Evolutionary conservation across 495 filamentous ascomycete species (phyloP).

Genomic region (Penicillium parvum): DNA sequence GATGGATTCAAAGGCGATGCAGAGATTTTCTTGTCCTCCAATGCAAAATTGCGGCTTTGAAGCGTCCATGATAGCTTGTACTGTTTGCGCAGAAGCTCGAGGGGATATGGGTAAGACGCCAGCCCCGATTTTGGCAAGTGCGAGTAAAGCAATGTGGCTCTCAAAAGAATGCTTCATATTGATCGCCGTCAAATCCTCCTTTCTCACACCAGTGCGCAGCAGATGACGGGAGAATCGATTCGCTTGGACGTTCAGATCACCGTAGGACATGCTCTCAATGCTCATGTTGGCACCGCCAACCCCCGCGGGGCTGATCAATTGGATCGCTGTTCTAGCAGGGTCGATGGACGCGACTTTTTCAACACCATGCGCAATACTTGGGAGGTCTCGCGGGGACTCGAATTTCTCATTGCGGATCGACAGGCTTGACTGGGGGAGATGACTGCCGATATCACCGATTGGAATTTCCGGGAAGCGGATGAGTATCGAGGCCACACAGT

Average conservation of each 20-base stretch:
- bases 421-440: constrained; percentile 36
- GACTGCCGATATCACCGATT: constrained; percentile 27
- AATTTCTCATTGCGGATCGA: constrained; percentile 51
- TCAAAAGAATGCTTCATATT: constrained; percentile 65
- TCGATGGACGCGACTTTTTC: constrained; percentile 45
- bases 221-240: constrained; percentile 63
- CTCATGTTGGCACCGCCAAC: no score
- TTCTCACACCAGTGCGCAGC: constrained; percentile 33
- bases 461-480: constrained; percentile 32
- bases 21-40: not conserved
- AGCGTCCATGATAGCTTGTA: constrained; percentile 50
- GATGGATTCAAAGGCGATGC: constrained; percentile 16
- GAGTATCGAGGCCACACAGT: constrained; percentile 45
- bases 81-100: constrained; percentile 53
- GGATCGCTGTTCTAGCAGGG: constrained; percentile 54
- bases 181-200: constrained; percentile 58
- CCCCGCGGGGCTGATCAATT: no score
- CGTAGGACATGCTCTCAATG: constrained; percentile 54
- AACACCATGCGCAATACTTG: constrained; percentile 46
- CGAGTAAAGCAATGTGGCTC: constrained; percentile 67
- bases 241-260: constrained; percentile 54
- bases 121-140: constrained; percentile 64
- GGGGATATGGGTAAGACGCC: constrained; percentile 70
- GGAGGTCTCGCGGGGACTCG: constrained; percentile 6
- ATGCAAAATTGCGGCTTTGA: constrained; percentile 48